Conservation (phyloP, 2,329 filamentous ascomycete species). For the Alternaria tenuissima region DNA sequence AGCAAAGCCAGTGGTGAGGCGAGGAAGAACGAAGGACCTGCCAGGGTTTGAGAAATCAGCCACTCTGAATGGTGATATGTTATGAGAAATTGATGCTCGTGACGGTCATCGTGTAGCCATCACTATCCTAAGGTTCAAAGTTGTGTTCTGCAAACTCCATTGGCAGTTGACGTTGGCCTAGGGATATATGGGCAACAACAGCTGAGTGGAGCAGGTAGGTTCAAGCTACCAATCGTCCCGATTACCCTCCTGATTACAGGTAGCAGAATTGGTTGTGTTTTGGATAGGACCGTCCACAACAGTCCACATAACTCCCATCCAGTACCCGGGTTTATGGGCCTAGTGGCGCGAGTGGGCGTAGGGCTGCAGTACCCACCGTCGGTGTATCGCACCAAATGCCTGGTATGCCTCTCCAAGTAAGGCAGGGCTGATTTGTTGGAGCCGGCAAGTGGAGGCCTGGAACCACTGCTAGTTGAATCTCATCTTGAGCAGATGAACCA, state of each 20-base stretch:
- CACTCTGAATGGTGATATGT: background rate
- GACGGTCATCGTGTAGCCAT: background rate
- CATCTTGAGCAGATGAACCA: background rate
- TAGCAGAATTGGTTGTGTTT: background rate
- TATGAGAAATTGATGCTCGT: background rate
- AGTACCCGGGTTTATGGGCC: background rate
- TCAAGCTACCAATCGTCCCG: background rate
- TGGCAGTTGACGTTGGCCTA: background rate
- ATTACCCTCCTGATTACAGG: background rate
- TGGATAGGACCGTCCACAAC: background rate
- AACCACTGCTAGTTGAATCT: background rate
- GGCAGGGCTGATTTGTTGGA: background rate
- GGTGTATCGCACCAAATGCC: background rate
- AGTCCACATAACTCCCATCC: background rate
- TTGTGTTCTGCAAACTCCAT: background rate
- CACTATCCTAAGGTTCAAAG: background rate
- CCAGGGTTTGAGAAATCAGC: background rate
- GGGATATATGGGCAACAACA: background rate
- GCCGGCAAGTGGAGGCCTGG: background rate
- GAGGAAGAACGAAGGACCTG: background rate
- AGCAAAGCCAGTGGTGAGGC: background rate
- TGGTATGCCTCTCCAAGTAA: constrained; percentile 2
- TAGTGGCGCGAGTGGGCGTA: background rate
- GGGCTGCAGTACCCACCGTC: background rate
- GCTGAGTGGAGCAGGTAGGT: background rate